A percentile compares a stretch with the other conserved stretches of the same genome.
Evolutionary conservation across 176 grass and related monocot genomes (phyloP).

Genomic region (Aegilops speltoides): DNA sequence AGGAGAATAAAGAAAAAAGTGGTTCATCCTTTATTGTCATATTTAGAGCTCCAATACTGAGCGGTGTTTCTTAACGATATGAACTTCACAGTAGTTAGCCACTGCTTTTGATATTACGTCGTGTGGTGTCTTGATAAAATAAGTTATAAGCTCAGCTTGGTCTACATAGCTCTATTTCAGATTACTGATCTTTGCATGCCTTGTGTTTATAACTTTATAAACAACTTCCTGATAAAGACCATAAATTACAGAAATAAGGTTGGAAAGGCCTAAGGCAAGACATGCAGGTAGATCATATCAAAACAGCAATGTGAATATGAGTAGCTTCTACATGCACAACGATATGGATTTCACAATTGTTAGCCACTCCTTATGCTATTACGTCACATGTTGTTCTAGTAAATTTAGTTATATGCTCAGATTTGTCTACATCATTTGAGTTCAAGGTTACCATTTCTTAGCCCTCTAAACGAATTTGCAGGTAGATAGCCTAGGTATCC

Average conservation of each 20-base stretch:
- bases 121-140: too few relatives aligned
- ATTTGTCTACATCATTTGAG: neutral
- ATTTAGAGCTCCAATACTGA: too few relatives aligned
- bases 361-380: neutral
- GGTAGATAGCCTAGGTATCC: neutral
- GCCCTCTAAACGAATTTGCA: neutral
- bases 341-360: neutral
- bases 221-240: neutral
- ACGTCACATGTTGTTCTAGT: neutral
- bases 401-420: neutral
- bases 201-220: neutral
- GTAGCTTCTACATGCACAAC: neutral
- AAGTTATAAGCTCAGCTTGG: too few relatives aligned
- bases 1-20: too few relatives aligned
- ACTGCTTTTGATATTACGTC: too few relatives aligned
- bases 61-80: too few relatives aligned
- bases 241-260: neutral
- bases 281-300: neutral
- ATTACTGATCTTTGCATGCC: neutral
- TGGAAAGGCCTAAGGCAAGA: neutral
- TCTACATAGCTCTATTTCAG: neutral
- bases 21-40: too few relatives aligned
- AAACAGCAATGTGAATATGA: neutral
- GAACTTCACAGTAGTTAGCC: too few relatives aligned
- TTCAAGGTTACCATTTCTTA: neutral